A percentile compares a stretch with the other conserved stretches of the same genome.
These are phyloP conservation scores for Aspergillus sp. DNA, from an alignment of 2,329 filamentous ascomycete species.

Conservation along the genomic window DNA sequence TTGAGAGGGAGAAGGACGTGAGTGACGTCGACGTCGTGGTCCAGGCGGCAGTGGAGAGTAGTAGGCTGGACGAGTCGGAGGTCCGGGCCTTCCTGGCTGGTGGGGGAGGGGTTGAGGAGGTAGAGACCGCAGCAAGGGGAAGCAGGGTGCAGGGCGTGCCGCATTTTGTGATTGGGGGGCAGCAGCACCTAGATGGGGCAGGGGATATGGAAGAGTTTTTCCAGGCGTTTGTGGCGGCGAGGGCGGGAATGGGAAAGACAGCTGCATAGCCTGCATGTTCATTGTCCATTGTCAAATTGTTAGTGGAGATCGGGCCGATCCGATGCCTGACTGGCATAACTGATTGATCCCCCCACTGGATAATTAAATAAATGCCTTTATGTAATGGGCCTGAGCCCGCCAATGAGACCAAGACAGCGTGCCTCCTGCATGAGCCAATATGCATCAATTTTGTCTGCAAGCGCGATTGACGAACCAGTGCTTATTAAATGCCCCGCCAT, in stretches of 20 bases:
- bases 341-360: too few relatives aligned
- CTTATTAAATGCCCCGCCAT: background rate
- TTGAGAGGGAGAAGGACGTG: conserved; percentile 21
- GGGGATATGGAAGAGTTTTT: conserved; percentile 20
- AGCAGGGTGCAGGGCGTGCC: conserved; percentile 18
- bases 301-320: too few relatives aligned
- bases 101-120: conserved; percentile 8
- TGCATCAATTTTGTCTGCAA: background rate
- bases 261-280: too few relatives aligned
- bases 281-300: too few relatives aligned
- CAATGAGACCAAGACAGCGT: too few relatives aligned
- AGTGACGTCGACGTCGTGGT: conserved; percentile 12
- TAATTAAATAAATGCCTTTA: too few relatives aligned
- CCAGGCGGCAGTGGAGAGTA: conserved; percentile 8
- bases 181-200: conserved; percentile 13
- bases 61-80: conserved; percentile 7
- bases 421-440: background rate
- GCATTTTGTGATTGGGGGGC: conserved; percentile 18
- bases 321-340: too few relatives aligned
- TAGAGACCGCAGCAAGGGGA: conserved; percentile 12
- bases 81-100: conserved; percentile 14
- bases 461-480: background rate
- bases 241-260: background rate
- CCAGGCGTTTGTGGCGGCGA: conserved; percentile 11
- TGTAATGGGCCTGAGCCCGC: too few relatives aligned